Evolutionary conservation across 768 basidiomycete genomes (phyloP), one percentile per base, ranked within the genome.

Genomic region (Auricularia sp.): DNA sequence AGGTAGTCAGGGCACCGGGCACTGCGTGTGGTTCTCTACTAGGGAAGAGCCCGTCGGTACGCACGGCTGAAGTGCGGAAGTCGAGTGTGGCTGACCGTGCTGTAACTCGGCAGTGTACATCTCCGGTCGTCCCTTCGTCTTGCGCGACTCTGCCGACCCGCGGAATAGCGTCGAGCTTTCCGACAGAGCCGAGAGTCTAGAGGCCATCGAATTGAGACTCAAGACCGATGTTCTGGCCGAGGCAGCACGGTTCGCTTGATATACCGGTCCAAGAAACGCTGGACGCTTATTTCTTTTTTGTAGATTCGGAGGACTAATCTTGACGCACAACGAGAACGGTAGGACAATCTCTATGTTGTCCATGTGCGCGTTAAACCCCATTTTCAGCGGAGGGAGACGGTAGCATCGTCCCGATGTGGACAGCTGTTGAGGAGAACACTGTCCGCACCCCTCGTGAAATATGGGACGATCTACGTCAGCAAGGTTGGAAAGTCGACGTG

Each of bases 1-100:
- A 8, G 83, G 81, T 63, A 81, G 80, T 36, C 70, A 76, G 3
- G 80, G 86, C 66, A 83, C 87, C 11, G 84, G 87, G 2, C 88
- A 86, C 69, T 91, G 91, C 3, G 87, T 96, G 35, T 99, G 94
- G 93, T 93, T 98, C 75, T 97, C 90, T 35, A 97, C 96, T 12
- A 83, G 97, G 68, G 97, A 99, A 75, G 97, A 98, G 72, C 94
- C 95, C 3, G 85, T 96, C 62, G 85, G 93, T 93, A 74, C 66
- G 86, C 79, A 23, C 33, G 29, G 1, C 53, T 42, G 36, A 29
- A 21, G 51, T 68, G 7, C 42, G 14, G 10, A 36, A 56, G 39
- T 64, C 64, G 23, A 29, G 29, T 61, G 47, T 29, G 44, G 36
- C 51, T 64, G 58, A 64, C 59, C 39, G 8, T 7, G 39, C 12